Percentiles rank a stretch among this genome's conserved stretches.
These are phyloP conservation scores for Aureobasidium subglaciale DNA, from an alignment of 2,329 filamentous ascomycete genomes.

Conservation along the genomic window DNA sequence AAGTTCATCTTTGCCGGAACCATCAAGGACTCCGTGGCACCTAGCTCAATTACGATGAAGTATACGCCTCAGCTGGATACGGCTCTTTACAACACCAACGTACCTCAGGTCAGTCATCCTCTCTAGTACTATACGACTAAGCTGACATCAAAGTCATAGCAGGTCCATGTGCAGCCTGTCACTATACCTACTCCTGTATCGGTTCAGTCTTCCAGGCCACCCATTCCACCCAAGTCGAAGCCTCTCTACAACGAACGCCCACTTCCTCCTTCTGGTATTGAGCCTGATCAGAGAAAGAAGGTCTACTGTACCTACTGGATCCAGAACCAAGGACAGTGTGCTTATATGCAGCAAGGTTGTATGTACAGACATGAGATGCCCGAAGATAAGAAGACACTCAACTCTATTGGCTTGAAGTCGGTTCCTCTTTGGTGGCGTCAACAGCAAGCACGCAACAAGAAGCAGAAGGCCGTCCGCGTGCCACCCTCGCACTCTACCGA, in stretches of 20 bases:
- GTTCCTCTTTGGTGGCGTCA: constrained; percentile 53
- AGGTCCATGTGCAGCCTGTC: background rate
- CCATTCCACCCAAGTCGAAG: background rate
- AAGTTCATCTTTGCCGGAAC: constrained; percentile 1
- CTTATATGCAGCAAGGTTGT: constrained; percentile 79
- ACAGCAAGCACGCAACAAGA: constrained; percentile 27
- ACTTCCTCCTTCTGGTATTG: constrained; percentile 31
- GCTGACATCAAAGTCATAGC: background rate
- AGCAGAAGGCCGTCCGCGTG: background rate
- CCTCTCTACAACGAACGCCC: constrained; percentile 11
- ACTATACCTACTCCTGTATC: background rate
- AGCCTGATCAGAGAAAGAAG: constrained; percentile 50
- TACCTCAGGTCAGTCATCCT: background rate
- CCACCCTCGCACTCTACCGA: constrained; percentile 3
- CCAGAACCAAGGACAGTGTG: constrained; percentile 67
- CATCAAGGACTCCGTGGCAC: constrained; percentile 17
- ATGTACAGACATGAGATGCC: constrained; percentile 91
- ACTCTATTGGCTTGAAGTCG: constrained; percentile 58
- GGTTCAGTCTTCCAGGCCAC: background rate
- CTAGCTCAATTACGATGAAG: constrained; percentile 14
- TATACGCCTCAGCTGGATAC: background rate
- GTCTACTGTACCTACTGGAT: constrained; percentile 88
- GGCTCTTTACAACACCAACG: background rate
- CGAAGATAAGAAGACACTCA: constrained; percentile 55
- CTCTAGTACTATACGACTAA: background rate